Conservation (phyloP, 2,329 filamentous ascomycete genomes). For the Ophiostoma angusticollis region DNA sequence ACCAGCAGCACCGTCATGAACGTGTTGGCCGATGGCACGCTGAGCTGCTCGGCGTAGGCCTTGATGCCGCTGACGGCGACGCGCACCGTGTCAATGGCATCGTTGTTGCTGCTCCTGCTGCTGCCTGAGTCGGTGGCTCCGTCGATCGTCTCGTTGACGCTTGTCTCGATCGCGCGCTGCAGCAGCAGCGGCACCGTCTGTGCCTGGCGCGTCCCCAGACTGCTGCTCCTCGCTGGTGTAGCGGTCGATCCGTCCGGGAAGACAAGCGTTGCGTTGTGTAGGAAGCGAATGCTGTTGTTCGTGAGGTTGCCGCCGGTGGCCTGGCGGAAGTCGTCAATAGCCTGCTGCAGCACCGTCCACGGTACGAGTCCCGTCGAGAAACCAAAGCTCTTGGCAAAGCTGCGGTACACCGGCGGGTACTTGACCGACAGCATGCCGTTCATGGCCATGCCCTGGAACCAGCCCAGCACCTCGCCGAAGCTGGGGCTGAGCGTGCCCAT, state of each 20-base stretch:
- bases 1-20: constrained; percentile 92
- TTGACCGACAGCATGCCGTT: constrained; percentile 92
- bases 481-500: constrained; percentile 61
- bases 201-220: too few relatives aligned
- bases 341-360: constrained; percentile 65
- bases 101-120: constrained; percentile 13
- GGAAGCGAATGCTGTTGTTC: constrained; percentile 58
- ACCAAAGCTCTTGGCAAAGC: constrained; percentile 84
- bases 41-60: constrained; percentile 69
- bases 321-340: constrained; percentile 73
- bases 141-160: constrained; percentile 25
- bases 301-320: constrained; percentile 80
- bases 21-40: constrained; percentile 76
- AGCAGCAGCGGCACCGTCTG: constrained; percentile 1
- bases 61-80: constrained; percentile 60
- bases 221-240: too few relatives aligned
- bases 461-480: constrained; percentile 73
- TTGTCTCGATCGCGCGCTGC: constrained; percentile 37
- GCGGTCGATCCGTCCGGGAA: constrained; percentile 48
- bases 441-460: constrained; percentile 88
- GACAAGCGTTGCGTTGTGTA: constrained; percentile 64
- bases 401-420: constrained; percentile 77
- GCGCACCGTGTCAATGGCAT: constrained; percentile 20
- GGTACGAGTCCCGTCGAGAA: constrained; percentile 79
- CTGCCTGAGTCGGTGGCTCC: constrained; percentile 10